phyloP scores from a whole-genome alignment of 2,329 filamentous ascomycete genomes.

The Septoria linicola region DNA sequence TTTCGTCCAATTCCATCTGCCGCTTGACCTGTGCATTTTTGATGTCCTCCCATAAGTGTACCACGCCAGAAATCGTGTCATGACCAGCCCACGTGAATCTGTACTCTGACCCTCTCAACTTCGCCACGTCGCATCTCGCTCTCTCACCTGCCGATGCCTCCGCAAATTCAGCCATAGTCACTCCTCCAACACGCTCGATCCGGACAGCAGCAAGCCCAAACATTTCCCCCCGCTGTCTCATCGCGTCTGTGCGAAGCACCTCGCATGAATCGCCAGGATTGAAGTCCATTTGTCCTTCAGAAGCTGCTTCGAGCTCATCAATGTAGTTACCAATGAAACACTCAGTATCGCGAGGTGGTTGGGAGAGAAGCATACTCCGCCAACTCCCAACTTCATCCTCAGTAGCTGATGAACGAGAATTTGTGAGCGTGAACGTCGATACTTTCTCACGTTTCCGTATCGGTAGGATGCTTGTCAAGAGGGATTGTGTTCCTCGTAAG shows the following conservation, averaged over 20 bases:
- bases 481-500: not conserved
- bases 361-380: not conserved
- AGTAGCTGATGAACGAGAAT: not conserved
- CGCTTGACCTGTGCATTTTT: too few relatives aligned
- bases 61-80: too few relatives aligned
- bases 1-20: too few relatives aligned
- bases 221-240: not conserved
- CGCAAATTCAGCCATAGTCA: too few relatives aligned
- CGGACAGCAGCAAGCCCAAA: conserved; percentile 3
- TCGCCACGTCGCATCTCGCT: too few relatives aligned
- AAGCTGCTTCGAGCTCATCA: not conserved
- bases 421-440: not conserved
- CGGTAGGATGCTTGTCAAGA: conserved; percentile 2
- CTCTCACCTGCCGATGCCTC: too few relatives aligned
- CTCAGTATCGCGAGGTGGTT: conserved; percentile 2
- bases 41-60: too few relatives aligned
- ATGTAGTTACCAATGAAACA: conserved; percentile 1
- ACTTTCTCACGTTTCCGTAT: not conserved
- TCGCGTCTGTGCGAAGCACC: too few relatives aligned
- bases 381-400: not conserved
- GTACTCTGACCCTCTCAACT: too few relatives aligned
- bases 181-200: not conserved
- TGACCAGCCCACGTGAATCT: too few relatives aligned
- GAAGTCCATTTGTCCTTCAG: not conserved
- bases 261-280: too few relatives aligned